Percentiles rank a stretch among this genome's conserved stretches.
These are phyloP conservation scores for Triticum urartu DNA, from an alignment of 176 grass and related monocot species.

Conservation along the genomic window DNA sequence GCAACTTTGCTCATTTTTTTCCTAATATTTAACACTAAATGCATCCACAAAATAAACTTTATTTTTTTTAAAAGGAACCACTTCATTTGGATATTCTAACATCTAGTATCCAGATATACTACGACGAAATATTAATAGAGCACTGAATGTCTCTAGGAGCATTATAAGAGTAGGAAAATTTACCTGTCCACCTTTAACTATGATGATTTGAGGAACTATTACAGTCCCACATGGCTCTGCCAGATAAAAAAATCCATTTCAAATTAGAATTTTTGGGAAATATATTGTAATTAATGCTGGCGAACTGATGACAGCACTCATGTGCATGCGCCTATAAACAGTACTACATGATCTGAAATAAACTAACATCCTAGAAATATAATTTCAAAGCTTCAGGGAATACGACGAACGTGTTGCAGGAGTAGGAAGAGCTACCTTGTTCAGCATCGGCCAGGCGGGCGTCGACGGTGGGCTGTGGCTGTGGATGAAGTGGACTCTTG, in stretches of 20 bases:
- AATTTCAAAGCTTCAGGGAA: not conserved
- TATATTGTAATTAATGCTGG: not conserved
- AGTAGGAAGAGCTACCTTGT: constrained; percentile 8
- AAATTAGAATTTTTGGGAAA: not conserved
- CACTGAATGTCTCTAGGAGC: not conserved
- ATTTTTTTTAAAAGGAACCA: not conserved
- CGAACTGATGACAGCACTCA: not conserved
- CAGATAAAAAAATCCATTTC: not conserved
- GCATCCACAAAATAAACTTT: not conserved
- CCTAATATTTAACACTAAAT: not conserved
- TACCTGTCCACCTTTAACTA: constrained; percentile 85
- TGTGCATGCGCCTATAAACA: no score
- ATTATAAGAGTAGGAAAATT: not conserved
- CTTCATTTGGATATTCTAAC: not conserved
- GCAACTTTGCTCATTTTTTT: not conserved
- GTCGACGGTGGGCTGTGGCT: constrained; percentile 6
- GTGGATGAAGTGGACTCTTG: constrained; percentile 27
- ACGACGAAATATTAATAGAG: not conserved
- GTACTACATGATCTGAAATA: not conserved
- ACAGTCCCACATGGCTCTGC: constrained; percentile 49
- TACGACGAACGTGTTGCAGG: not conserved
- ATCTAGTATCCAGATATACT: not conserved
- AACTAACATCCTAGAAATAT: not conserved
- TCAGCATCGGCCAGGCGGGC: constrained; percentile 21
- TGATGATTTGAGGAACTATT: constrained; percentile 67